Base-by-base conservation (phyloP, 345 rosid species). In the Tarenaya hassleriana region DNA sequence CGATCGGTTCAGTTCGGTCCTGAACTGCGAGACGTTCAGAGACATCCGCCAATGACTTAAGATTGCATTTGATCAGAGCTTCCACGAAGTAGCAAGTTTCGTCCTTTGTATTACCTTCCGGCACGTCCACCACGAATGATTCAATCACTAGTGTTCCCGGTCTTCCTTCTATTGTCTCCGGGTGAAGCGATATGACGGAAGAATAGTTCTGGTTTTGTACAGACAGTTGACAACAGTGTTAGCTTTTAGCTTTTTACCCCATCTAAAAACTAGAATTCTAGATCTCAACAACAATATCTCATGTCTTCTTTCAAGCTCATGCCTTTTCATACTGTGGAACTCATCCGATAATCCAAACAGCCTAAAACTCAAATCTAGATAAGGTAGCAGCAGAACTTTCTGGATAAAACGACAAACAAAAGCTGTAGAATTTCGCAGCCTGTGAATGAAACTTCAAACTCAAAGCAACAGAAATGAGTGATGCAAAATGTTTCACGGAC, bases 21-120 rank as follows among this genome's bases (percentile, higher is more conserved):
- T 75, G 87, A 70, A 83, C 81, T 0, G 94, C 97, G 61, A 80
- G 82, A 64, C 85, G 80, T 69, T 88, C 87, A 0, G 95, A 88
- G 55, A 86, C 79, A 75, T 86, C 94, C 21, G 86, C 83, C 59
- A 88, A 75, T 60, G 97, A 88, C 60, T 80, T 86, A 72, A 88
- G 94, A 68, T 88, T 94, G 82, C 91, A 88, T 61, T 73, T 80
- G 69, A 94, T 83, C 19, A 94, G 55, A 55, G 99, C 95, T 66
- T 86, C 86, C 0, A 94, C 88, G 21, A 94, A 88, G 81, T 83
- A 94, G 55, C 95, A 85, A 43, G 99, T 94, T 61, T 94, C 99
- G 21, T 88, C 99, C 71, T 78, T 73, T 56, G 97, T 94, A 69
- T 94, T 88, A 40, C 99, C 95, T 33, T 88, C 79, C 8, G 97